Evolutionary conservation across 2,329 filamentous ascomycete genomes (phyloP).

Genomic region (Penicillium paneum): DNA sequence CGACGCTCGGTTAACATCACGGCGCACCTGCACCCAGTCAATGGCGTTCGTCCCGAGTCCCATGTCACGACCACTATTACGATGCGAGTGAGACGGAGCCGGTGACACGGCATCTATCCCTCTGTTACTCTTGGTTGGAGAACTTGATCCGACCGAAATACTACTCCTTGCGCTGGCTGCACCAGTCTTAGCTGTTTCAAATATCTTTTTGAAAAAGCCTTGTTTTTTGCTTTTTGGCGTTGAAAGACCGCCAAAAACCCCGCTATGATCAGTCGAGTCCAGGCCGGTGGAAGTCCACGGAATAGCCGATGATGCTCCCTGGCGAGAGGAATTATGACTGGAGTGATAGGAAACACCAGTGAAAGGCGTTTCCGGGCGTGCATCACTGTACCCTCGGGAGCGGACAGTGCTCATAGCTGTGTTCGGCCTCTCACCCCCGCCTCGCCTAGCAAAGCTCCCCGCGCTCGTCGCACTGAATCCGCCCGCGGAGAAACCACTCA

Average conservation of each 20-base stretch:
- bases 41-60: slow-evolving; percentile 57
- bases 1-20: slow-evolving; percentile 93
- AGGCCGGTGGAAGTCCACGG: slow-evolving; percentile 51
- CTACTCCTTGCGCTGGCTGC: slow-evolving; percentile 85
- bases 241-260: slow-evolving; percentile 72
- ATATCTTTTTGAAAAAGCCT: slow-evolving; percentile 92
- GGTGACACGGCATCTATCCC: slow-evolving; percentile 47
- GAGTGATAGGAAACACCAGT: slow-evolving; percentile 88
- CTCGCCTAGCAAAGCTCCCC: slow-evolving; percentile 79
- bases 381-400: slow-evolving; percentile 39
- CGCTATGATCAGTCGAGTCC: slow-evolving; percentile 59
- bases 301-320: slow-evolving; percentile 61
- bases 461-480: slow-evolving; percentile 94
- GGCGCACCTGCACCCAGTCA: slow-evolving; percentile 96
- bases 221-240: slow-evolving; percentile 75
- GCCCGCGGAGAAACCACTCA: slow-evolving; percentile 89
- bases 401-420: slow-evolving; percentile 43
- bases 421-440: slow-evolving; percentile 42
- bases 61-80: slow-evolving; percentile 65
- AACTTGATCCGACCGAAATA: slow-evolving; percentile 59
- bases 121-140: slow-evolving; percentile 48
- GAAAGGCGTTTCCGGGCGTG: slow-evolving; percentile 54
- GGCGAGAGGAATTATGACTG: slow-evolving; percentile 66
- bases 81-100: slow-evolving; percentile 30
- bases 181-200: slow-evolving; percentile 89